phyloP scores from a whole-genome alignment of 495 filamentous ascomycete genomes.

The Sordaria brevicollis region DNA sequence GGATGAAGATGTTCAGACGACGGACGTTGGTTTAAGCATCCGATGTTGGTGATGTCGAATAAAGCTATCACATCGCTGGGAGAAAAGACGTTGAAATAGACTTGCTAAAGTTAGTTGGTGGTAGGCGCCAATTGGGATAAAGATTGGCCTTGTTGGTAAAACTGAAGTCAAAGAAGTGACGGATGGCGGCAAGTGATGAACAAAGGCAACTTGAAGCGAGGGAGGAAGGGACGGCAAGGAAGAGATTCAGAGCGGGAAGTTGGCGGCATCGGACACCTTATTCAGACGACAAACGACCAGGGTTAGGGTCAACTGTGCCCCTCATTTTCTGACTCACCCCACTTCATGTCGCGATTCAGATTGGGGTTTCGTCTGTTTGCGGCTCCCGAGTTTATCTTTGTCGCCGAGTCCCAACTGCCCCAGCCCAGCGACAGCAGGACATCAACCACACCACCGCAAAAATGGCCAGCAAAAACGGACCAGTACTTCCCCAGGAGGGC shows the following conservation, averaged over 20 bases:
- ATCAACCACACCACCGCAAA: background rate
- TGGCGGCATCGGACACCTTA: background rate
- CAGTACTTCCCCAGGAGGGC: slow-evolving; percentile 34
- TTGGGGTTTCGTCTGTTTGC: background rate
- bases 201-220: no score
- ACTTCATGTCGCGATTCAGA: background rate
- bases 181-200: background rate
- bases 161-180: background rate
- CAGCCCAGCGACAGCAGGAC: background rate
- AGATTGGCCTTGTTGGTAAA: background rate
- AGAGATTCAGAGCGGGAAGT: background rate
- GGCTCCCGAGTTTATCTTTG: background rate
- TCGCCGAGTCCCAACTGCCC: background rate
- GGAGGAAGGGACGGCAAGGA: background rate
- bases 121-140: background rate
- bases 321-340: background rate
- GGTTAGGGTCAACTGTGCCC: background rate
- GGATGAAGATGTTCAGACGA: background rate
- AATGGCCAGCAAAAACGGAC: background rate
- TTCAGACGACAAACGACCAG: background rate
- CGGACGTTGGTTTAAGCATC: background rate
- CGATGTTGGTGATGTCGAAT: background rate
- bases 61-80: background rate
- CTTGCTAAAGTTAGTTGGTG: background rate
- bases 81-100: background rate